Percentiles rank a stretch among this genome's conserved stretches.
Conservation (phyloP, 495 filamentous ascomycete species). For the Neurospora sp. region DNA sequence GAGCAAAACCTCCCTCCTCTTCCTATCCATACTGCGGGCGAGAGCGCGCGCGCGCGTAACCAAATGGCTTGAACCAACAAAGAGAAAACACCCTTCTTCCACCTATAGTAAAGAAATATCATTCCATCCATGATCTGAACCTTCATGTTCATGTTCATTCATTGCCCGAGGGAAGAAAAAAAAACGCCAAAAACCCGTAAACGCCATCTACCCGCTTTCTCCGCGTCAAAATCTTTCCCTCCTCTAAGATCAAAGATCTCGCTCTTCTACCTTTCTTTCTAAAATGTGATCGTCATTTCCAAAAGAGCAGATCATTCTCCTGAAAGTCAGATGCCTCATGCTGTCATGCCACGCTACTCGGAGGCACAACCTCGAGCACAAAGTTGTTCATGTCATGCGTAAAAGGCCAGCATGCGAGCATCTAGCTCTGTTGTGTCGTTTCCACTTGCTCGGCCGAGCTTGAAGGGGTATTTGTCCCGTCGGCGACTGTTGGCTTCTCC, state of each 20-base stretch:
- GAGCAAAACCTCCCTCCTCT: neutral
- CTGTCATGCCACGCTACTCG: neutral
- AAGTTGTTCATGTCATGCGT: neutral
- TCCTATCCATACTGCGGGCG: neutral
- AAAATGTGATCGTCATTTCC: neutral
- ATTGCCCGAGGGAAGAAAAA: neutral
- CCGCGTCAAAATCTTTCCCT: neutral
- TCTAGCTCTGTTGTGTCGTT: neutral
- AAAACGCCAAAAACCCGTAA: neutral
- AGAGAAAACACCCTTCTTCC: neutral
- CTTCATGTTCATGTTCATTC: neutral
- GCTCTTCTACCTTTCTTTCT: neutral
- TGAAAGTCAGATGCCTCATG: neutral
- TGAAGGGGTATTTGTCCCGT: neutral
- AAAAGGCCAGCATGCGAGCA: neutral
- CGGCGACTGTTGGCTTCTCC: conserved; percentile 2
- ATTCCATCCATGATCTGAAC: neutral
- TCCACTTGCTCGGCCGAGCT: neutral
- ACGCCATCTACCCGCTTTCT: neutral
- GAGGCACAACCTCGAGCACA: neutral
- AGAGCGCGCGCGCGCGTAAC: neutral
- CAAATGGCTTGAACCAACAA: neutral
- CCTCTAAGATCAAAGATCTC: neutral
- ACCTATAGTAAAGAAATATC: neutral
- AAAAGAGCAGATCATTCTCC: neutral